Percentiles rank a stretch among this genome's conserved stretches.
Conservation (phyloP, 768 basidiomycete genomes). For the Trametes cinnabarina region DNA sequence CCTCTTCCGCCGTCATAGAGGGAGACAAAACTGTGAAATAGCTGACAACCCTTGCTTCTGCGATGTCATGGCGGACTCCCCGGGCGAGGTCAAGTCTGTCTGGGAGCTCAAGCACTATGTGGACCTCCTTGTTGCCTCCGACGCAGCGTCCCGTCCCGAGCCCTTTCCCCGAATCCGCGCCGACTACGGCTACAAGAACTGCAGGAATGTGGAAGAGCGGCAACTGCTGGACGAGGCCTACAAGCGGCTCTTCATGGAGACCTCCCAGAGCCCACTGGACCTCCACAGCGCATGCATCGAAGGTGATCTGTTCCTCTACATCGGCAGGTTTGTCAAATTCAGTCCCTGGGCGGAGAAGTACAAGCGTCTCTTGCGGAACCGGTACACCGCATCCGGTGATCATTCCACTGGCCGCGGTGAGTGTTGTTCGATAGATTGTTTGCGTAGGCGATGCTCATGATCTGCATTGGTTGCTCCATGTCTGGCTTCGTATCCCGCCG, state of each 20-base stretch:
- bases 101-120: constrained; percentile 38
- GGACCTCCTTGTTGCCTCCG: not conserved
- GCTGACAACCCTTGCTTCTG: not conserved
- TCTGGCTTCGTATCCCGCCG: no score
- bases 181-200: constrained; percentile 40
- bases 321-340: constrained; percentile 25
- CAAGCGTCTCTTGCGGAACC: constrained; percentile 33
- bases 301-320: constrained; percentile 33
- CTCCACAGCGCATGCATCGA: constrained; percentile 37
- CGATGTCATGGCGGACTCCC: constrained; percentile 27
- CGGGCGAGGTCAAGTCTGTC: constrained; percentile 28
- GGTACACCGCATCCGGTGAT: constrained; percentile 21
- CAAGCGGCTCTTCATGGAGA: constrained; percentile 30
- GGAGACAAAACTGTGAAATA: no score
- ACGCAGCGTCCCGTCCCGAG: not conserved
- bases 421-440: no score
- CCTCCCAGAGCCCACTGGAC: constrained; percentile 29
- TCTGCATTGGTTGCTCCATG: no score
- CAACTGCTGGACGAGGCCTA: constrained; percentile 33
- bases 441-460: no score
- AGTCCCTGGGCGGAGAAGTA: constrained; percentile 23
- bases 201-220: constrained; percentile 27
- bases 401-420: no score
- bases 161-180: not conserved
- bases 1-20: not conserved